These are phyloP conservation scores for Helotiales sp. DNA, from an alignment of 2,329 filamentous ascomycete genomes.

Conservation along the genomic window DNA sequence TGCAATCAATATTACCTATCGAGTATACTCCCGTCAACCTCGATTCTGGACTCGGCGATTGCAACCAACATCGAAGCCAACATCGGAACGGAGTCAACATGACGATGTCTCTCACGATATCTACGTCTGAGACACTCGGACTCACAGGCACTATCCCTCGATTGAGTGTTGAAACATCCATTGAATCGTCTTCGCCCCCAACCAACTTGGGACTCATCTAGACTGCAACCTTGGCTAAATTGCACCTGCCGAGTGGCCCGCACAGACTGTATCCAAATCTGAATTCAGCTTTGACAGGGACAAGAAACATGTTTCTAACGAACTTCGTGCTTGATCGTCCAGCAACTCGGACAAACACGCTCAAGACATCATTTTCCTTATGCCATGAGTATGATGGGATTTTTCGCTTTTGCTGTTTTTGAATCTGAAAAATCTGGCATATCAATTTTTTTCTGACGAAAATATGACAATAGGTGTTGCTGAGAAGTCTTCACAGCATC, in stretches of 20 bases:
- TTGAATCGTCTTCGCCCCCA: background rate
- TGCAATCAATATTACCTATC: background rate
- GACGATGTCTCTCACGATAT: background rate
- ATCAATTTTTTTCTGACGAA: background rate
- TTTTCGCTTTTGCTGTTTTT: background rate
- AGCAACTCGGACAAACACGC: background rate
- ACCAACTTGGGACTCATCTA: background rate
- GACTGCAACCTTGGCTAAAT: background rate
- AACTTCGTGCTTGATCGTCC: constrained; percentile 1
- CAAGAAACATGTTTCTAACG: constrained; percentile 3
- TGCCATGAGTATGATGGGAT: background rate
- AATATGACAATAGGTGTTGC: background rate
- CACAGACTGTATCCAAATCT: background rate
- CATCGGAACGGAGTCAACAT: background rate
- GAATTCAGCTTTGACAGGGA: background rate
- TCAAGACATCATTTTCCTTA: background rate
- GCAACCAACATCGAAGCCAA: background rate
- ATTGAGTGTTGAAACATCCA: background rate
- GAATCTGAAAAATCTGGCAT: background rate
- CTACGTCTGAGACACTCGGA: background rate
- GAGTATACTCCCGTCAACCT: background rate
- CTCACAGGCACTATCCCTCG: background rate
- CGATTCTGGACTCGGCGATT: background rate
- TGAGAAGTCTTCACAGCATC: background rate
- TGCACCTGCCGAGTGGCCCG: background rate